phyloP scores from a whole-genome alignment of 352 stramenopile species.

The Globisporangium orthogonon region DNA sequence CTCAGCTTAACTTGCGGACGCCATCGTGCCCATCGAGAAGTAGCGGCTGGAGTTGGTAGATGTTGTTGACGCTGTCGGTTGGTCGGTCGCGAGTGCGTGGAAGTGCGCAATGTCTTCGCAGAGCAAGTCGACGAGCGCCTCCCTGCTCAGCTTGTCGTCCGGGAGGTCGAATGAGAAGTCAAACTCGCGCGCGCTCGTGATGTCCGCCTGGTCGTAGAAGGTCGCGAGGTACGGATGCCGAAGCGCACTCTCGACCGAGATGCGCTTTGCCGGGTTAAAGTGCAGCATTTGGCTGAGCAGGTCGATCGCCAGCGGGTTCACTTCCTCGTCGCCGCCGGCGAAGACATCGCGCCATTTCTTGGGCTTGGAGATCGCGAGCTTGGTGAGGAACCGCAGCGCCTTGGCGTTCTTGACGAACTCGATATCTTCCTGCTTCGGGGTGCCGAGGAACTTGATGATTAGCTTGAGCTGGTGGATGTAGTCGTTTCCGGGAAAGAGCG shows the following conservation, averaged over 20 bases:
- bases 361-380: conserved; percentile 64
- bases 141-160: conserved; percentile 56
- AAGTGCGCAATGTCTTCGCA: conserved; percentile 61
- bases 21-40: conserved; percentile 50
- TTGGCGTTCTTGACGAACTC: conserved; percentile 88
- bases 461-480: conserved; percentile 83
- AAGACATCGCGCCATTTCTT: conserved; percentile 67
- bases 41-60: conserved; percentile 19
- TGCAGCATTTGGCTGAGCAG: conserved; percentile 58
- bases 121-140: conserved; percentile 47
- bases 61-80: conserved; percentile 13
- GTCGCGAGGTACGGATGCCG: conserved; percentile 68
- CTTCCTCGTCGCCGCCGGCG: conserved; percentile 21
- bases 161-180: conserved; percentile 68
- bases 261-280: conserved; percentile 70
- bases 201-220: conserved; percentile 84
- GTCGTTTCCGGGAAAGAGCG: conserved; percentile 91
- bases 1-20: conserved; percentile 31
- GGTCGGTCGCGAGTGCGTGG: conserved; percentile 21
- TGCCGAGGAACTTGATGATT: conserved; percentile 68
- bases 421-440: conserved; percentile 70
- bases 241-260: conserved; percentile 50
- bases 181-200: conserved; percentile 28
- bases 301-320: conserved; percentile 49
- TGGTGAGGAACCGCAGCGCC: conserved; percentile 84